Evolutionary conservation across 1,139 yeast genomes (phyloP), one percentile per base, ranked within the genome.

Genomic region (Sugiyamaella xylanicola): DNA sequence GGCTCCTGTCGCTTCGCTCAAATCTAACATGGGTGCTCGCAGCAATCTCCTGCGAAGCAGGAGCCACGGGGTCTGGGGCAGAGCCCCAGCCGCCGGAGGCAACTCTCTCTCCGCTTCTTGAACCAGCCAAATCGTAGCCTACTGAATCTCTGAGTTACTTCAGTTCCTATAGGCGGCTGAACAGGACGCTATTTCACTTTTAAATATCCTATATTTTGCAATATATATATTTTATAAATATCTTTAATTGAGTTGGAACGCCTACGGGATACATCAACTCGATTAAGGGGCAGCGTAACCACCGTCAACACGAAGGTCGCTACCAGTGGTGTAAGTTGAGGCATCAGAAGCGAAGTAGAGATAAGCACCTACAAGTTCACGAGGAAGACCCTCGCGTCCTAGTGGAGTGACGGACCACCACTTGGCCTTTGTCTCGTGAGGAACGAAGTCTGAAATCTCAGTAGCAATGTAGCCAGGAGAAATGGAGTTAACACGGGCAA

Each of bases 401-500:
- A 87, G 69, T 39, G 97, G 97, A 55, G 83, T 87, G 71, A 86
- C 72, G 48, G 79, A 74, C 80, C 83, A 80, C 95, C 93, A 86
- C 59, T 77, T 74, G 60, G 77, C 73, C 67, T 83, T 82, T 56
- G 78, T 72, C 39, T 80, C 84, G 58, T 70, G 64, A 46, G 82
- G 80, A 4, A 83, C 79, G 65, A 81, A 82, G 68, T 82, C 83
- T 7, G 88, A 81, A 61, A 87, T 78, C 60, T 86, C 89, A 4
- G 93, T 86, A 61, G 76, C 80, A 68, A 89, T 85, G 77, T 90
- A 90, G 15, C 97, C 97, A 15, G 96, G 97, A 20, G 95, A 86
- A 50, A 90, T 77, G 37, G 91, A 77, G 77, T 90, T 90, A 57
- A 86, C 95, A 69, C 96, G 83, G 13, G 96, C 96, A 69, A 87